Evolutionary conservation across 208 protist species (phyloP).

Genomic region (Trypanosoma boissoni): DNA sequence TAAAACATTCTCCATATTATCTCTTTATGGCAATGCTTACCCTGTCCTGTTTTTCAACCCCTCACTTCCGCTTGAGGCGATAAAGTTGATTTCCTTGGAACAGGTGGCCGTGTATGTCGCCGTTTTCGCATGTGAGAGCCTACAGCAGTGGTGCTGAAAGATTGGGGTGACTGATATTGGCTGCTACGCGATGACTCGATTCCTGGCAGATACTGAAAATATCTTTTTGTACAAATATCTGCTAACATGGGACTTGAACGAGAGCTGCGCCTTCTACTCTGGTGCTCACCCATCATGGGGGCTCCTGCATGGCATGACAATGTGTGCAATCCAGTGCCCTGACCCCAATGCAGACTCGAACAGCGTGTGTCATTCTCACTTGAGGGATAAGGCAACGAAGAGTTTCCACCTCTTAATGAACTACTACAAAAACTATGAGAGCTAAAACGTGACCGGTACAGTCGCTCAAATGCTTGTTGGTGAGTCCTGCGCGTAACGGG

Average conservation of each 20-base stretch:
- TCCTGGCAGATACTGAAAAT: background rate
- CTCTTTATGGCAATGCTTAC: too few relatives aligned
- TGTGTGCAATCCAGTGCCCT: too few relatives aligned
- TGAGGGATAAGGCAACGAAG: background rate
- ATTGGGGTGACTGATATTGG: too few relatives aligned
- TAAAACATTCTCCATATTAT: too few relatives aligned
- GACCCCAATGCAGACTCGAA: background rate
- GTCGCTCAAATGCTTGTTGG: constrained; percentile 22
- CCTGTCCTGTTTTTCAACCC: too few relatives aligned
- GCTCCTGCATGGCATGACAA: too few relatives aligned
- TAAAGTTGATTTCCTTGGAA: too few relatives aligned
- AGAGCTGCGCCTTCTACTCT: background rate
- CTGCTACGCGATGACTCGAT: background rate
- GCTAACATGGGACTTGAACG: constrained; percentile 8
- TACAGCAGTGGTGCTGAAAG: too few relatives aligned
- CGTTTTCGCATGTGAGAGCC: too few relatives aligned
- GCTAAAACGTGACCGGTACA: constrained; percentile 12
- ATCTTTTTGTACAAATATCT: constrained; percentile 6
- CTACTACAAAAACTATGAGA: background rate
- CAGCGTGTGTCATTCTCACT: background rate
- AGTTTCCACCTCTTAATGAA: background rate
- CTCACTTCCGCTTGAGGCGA: too few relatives aligned
- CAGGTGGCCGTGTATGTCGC: too few relatives aligned
- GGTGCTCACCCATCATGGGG: too few relatives aligned
- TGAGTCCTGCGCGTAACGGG: background rate